Evolutionary conservation across 2,329 filamentous ascomycete species (phyloP).

Genomic region (Sporothrix brunneoviolacea): DNA sequence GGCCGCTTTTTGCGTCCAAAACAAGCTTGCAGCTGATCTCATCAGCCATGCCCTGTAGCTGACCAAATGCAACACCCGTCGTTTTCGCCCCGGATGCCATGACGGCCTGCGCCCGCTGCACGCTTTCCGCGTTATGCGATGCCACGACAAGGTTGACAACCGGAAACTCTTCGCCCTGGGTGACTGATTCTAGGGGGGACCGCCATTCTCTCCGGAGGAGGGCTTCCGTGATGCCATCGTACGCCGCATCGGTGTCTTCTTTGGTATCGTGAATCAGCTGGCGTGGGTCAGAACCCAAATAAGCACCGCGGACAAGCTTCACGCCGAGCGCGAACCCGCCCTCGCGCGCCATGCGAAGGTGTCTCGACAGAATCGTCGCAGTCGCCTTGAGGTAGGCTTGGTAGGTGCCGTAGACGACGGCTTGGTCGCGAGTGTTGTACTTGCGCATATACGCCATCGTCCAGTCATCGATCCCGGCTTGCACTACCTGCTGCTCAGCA

Average conservation of each 20-base stretch:
- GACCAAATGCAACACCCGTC: constrained; percentile 56
- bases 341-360: constrained; percentile 52
- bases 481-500: constrained; percentile 74
- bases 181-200: constrained; percentile 34
- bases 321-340: constrained; percentile 63
- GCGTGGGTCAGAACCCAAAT: constrained; percentile 63
- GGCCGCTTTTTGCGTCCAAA: constrained; percentile 15
- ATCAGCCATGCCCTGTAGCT: constrained; percentile 93
- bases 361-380: constrained; percentile 48
- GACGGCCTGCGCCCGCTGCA: constrained; percentile 49
- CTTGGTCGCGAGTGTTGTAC: constrained; percentile 61
- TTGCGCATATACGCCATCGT: constrained; percentile 67
- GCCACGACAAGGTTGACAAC: constrained; percentile 63
- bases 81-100: constrained; percentile 38
- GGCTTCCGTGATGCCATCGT: constrained; percentile 63
- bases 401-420: constrained; percentile 74
- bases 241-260: constrained; percentile 62
- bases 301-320: constrained; percentile 71
- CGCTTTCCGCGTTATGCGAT: constrained; percentile 72
- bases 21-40: constrained; percentile 68
- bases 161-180: constrained; percentile 41
- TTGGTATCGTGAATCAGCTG: constrained; percentile 67
- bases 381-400: constrained; percentile 67
- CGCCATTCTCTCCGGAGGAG: constrained; percentile 61
- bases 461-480: constrained; percentile 76